These are phyloP conservation scores for Falciphora oryzae DNA, from an alignment of 2,329 filamentous ascomycete genomes.

Conservation along the genomic window DNA sequence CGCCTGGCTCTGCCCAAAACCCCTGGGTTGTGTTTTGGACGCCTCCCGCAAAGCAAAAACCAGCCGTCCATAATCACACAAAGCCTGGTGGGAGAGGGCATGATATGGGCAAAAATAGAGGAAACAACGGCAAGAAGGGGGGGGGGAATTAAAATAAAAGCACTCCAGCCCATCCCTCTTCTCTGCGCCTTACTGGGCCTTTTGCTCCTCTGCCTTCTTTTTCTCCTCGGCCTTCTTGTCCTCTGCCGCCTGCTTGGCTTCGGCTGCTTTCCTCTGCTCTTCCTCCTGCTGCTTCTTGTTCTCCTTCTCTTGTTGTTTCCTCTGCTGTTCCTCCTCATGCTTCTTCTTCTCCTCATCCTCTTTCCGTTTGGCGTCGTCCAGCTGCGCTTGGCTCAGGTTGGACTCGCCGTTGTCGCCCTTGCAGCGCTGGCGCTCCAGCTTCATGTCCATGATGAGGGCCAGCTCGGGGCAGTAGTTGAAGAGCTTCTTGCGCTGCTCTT, in stretches of 20 bases:
- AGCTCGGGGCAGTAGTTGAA: slow-evolving; percentile 53
- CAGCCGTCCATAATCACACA: neutral
- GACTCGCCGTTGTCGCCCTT: slow-evolving; percentile 27
- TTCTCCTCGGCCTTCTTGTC: neutral
- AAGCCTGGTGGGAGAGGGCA: neutral
- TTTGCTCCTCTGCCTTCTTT: neutral
- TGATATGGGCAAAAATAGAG: neutral
- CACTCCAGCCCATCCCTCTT: neutral
- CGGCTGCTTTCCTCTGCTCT: slow-evolving; percentile 6
- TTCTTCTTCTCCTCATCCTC: slow-evolving; percentile 11
- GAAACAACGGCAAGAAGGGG: neutral
- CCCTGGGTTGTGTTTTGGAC: neutral
- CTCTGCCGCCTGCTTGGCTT: slow-evolving; percentile 7
- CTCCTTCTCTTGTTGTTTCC: slow-evolving; percentile 7
- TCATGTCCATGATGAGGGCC: slow-evolving; percentile 51
- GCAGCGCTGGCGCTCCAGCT: slow-evolving; percentile 44
- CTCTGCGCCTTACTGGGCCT: neutral
- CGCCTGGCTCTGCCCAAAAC: neutral
- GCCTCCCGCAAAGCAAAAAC: neutral
- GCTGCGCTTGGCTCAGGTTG: slow-evolving; percentile 14
- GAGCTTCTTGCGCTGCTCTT: slow-evolving; percentile 36
- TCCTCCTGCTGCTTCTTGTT: slow-evolving; percentile 12
- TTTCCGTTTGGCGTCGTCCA: slow-evolving; percentile 15
- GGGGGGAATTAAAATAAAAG: neutral
- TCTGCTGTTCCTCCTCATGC: slow-evolving; percentile 10